Percentiles rank a stretch among this genome's conserved stretches.
Evolutionary conservation across 495 filamentous ascomycete genomes (phyloP).

Genomic region (Evernia prunastri): DNA sequence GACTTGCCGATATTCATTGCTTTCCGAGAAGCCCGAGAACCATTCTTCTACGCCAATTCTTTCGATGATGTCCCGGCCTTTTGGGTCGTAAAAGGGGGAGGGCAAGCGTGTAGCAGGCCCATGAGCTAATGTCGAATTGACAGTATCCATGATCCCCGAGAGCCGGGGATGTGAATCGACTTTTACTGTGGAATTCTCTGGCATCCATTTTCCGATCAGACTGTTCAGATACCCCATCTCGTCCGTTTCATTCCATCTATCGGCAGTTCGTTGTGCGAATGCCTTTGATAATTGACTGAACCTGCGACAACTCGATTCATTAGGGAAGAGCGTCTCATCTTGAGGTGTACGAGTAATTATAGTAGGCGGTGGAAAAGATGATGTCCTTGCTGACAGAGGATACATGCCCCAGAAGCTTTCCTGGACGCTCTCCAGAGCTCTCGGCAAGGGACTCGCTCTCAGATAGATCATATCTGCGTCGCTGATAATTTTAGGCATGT

Average conservation of each 20-base stretch:
- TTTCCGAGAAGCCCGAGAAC: slow-evolving; percentile 82
- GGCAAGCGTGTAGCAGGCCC: slow-evolving; percentile 72
- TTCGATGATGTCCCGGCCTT: slow-evolving; percentile 63
- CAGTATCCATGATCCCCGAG: slow-evolving; percentile 86
- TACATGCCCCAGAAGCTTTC: slow-evolving; percentile 89
- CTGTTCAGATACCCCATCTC: slow-evolving; percentile 82
- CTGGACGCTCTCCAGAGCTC: slow-evolving; percentile 82
- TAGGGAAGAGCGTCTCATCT: slow-evolving; percentile 91
- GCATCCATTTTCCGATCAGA: slow-evolving; percentile 78
- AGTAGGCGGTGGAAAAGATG: slow-evolving; percentile 60
- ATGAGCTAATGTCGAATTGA: slow-evolving; percentile 84
- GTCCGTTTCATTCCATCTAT: slow-evolving; percentile 69
- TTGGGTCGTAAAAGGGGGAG: slow-evolving; percentile 77
- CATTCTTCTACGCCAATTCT: slow-evolving; percentile 84
- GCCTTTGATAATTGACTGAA: slow-evolving; percentile 72
- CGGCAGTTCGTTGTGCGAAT: slow-evolving; percentile 75
- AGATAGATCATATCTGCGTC: slow-evolving; percentile 72
- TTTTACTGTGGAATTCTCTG: slow-evolving; percentile 57
- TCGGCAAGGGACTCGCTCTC: slow-evolving; percentile 74
- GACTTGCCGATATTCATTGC: slow-evolving; percentile 72
- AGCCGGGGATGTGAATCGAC: slow-evolving; percentile 81
- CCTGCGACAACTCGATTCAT: slow-evolving; percentile 76
- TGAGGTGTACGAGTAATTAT: slow-evolving; percentile 64
- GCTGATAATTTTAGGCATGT: slow-evolving; percentile 64
- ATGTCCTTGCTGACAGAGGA: slow-evolving; percentile 58